Conservation (phyloP, 345 rosid species). For the Psidium friedrichsthalianum region DNA sequence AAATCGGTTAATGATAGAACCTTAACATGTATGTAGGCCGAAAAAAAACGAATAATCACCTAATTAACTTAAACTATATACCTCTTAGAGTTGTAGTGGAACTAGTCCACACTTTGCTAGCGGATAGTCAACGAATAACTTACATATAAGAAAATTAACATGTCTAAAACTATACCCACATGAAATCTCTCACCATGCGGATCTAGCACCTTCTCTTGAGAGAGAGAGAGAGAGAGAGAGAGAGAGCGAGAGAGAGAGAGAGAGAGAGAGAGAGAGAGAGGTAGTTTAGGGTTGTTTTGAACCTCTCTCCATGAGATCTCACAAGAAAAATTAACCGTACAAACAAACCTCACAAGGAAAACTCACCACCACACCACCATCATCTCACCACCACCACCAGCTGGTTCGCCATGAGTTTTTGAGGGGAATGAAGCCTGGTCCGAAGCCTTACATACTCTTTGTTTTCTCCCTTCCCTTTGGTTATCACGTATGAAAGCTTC, state of each 20-base stretch:
- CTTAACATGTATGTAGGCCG: neutral
- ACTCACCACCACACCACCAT: too few relatives aligned
- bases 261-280: too few relatives aligned
- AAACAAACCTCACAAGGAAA: neutral
- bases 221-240: neutral
- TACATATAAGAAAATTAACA: neutral
- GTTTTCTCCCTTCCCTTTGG: neutral
- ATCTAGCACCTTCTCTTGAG: neutral
- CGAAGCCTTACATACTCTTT: constrained; percentile 10
- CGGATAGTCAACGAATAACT: neutral
- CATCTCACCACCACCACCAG: neutral
- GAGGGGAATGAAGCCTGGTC: constrained; percentile 53
- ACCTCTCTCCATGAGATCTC: neutral
- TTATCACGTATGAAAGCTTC: constrained; percentile 13
- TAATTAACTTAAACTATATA: neutral
- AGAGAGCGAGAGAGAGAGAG: too few relatives aligned
- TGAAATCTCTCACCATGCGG: neutral
- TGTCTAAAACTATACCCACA: neutral
- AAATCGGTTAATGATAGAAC: neutral
- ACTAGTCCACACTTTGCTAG: neutral
- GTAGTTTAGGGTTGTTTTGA: neutral
- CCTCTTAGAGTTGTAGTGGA: neutral
- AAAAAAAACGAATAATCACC: neutral
- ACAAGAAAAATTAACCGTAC: neutral
- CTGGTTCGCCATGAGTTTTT: neutral